Conservation (phyloP, 257 asterid species). For the Misopates orontium region DNA sequence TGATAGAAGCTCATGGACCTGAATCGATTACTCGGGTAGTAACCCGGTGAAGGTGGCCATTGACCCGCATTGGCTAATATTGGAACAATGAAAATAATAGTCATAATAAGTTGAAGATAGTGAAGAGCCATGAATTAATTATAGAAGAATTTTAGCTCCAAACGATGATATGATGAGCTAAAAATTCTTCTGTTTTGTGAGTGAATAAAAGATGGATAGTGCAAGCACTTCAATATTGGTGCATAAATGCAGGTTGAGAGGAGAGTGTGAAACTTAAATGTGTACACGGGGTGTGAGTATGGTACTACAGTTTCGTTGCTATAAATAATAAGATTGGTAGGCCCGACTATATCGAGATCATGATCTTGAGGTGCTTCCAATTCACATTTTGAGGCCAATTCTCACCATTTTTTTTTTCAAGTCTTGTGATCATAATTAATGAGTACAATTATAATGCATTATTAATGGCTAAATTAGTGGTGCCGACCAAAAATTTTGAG, state of each 20-base stretch:
- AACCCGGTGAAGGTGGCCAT: slow-evolving; percentile 84
- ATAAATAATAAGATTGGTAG: slow-evolving; percentile 43
- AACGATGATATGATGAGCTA: too few species aligned
- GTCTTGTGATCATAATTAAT: neutral
- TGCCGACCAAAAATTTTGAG: neutral
- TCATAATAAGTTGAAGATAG: slow-evolving; percentile 23
- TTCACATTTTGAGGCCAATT: neutral
- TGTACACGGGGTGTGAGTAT: slow-evolving; percentile 36
- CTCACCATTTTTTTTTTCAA: neutral
- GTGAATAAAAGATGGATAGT: too few species aligned
- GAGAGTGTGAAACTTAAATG: slow-evolving; percentile 37
- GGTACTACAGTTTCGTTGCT: slow-evolving; percentile 36
- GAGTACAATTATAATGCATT: neutral
- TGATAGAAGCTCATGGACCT: slow-evolving; percentile 59
- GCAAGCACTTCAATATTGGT: neutral
- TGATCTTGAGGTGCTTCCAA: slow-evolving; percentile 8
- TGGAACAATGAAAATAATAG: slow-evolving; percentile 22
- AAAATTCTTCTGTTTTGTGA: neutral
- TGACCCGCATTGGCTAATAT: slow-evolving; percentile 42
- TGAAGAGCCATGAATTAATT: slow-evolving; percentile 38
- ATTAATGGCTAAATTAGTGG: neutral
- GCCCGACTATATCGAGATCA: slow-evolving; percentile 30
- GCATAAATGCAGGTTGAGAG: slow-evolving; percentile 45
- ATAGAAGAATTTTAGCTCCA: neutral
- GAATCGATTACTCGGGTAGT: slow-evolving; percentile 66